Percentiles rank a stretch among this genome's conserved stretches.
These are phyloP conservation scores for Globomyces pollinis-pini DNA, from an alignment of 192 early-diverging fungal genomes.

Conservation along the genomic window DNA sequence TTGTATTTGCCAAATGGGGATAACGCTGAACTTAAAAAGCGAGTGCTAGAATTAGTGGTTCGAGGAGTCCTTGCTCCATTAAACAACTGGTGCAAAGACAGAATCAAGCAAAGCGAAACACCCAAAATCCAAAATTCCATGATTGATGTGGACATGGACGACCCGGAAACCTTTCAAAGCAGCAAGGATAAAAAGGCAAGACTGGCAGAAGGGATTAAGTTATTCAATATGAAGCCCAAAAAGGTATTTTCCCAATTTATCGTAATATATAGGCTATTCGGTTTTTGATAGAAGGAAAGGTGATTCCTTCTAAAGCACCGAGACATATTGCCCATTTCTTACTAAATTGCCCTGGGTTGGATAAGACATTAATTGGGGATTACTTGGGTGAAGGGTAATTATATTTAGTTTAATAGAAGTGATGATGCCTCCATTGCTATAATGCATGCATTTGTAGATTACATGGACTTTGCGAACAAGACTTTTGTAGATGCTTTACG, in stretches of 20 bases:
- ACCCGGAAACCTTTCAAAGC: conserved; percentile 63
- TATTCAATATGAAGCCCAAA: conserved; percentile 69
- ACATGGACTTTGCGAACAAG: conserved; percentile 56
- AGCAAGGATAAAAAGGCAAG: conserved; percentile 64
- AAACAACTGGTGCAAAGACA: conserved; percentile 14
- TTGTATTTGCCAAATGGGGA: conserved; percentile 25
- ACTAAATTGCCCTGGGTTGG: conserved; percentile 50
- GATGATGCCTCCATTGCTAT: no score
- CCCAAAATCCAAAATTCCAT: conserved; percentile 2
- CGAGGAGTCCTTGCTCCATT: conserved; percentile 19
- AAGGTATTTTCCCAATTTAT: no score
- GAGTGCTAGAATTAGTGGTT: conserved; percentile 24
- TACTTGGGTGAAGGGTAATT: conserved; percentile 73
- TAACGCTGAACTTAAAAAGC: conserved; percentile 20
- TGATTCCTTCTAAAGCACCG: conserved; percentile 47
- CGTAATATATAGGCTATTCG: no score
- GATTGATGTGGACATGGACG: conserved; percentile 36
- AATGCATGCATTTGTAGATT: conserved; percentile 81
- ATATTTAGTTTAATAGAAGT: no score
- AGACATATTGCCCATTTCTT: conserved; percentile 57
- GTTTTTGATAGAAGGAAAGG: conserved; percentile 28
- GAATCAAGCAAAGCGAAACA: not conserved
- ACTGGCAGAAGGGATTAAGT: conserved; percentile 52
- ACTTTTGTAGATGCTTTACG: conserved; percentile 77
- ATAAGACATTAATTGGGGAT: conserved; percentile 70